Evolutionary conservation across 192 early-diverging fungal genomes (phyloP), one percentile per base, ranked within the genome.

Genomic region (Lunasporangiospora selenospora): DNA sequence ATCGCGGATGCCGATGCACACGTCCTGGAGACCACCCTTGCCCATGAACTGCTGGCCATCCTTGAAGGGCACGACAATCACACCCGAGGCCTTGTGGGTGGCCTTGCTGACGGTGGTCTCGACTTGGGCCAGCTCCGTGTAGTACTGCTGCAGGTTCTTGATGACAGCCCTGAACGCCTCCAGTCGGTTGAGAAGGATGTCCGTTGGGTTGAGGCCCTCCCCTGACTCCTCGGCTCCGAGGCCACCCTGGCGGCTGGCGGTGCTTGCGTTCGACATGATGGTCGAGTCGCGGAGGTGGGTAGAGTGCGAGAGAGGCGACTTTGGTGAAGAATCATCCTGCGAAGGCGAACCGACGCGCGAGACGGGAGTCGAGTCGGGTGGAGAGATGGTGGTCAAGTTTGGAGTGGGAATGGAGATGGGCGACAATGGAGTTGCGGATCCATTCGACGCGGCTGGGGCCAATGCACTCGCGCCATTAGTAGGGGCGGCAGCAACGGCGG

Each of bases 121-220:
- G 40, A 67, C 75, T 43, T 50, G 37, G 15, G 58, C 75, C n/a
- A 69, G 59, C 43, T 80, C 79, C 3, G 59, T 56, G 46, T 65
- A 77, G 47, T 76, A 80, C n/a, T 53, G 29, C 15, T 64, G 65
- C 31, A 80, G 18, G 49, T 63, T 64, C 58, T 77, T 71, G 40
- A 80, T 62, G 32, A 80, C 63, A 10, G 38, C 58, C 5, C 45
- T 48, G 69, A 76, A 80, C 4, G 75, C 62, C 26, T 57, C 58
- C n/a, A 77, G 75, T 16, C 79, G 75, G 42, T 53, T 67, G 30
- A 77, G 37, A 0, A 80, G 46, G 18, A 80, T 71, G 38, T 76
- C 67, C 3, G 75, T 63, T 29, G 75, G 75, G 53, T 80, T 77
- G 15, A 78, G 42, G 12, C 63, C 77, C 19, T 58, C 65, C 15